Percentiles rank a stretch among this genome's conserved stretches.
phyloP scores from a whole-genome alignment of 441 rosid genomes.

The Populus trichocarpa region DNA sequence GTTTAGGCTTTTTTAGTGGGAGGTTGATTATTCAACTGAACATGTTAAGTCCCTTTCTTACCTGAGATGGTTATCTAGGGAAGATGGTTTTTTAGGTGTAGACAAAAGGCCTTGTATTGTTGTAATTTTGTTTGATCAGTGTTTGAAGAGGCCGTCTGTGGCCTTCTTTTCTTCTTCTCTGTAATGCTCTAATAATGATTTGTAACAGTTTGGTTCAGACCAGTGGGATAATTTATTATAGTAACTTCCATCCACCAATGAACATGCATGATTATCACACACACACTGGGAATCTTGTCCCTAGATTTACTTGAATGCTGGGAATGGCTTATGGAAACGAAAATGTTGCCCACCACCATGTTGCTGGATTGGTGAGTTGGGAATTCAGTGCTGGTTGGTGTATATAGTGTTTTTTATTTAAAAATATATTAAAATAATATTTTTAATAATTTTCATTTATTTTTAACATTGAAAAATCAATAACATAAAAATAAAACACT shows the following conservation, averaged over 20 bases:
- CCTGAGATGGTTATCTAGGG: constrained; percentile 16
- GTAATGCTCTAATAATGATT: constrained; percentile 10
- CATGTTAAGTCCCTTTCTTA: neutral
- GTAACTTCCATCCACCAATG: neutral
- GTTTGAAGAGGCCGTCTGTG: constrained; percentile 24
- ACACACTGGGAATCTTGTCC: too few species aligned
- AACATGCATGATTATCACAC: neutral
- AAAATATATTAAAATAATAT: too few species aligned
- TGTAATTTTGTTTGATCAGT: constrained; percentile 14
- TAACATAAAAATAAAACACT: too few species aligned
- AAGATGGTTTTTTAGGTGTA: constrained; percentile 17
- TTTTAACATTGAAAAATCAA: too few species aligned
- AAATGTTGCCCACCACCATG: neutral
- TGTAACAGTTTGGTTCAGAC: constrained; percentile 18
- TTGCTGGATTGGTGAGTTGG: neutral
- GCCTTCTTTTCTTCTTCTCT: constrained; percentile 20
- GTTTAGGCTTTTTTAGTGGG: constrained; percentile 16
- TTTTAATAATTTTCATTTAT: too few species aligned
- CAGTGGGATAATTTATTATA: constrained; percentile 4
- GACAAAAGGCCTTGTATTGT: constrained; percentile 24
- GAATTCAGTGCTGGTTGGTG: neutral
- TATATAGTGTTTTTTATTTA: too few species aligned
- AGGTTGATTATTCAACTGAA: constrained; percentile 25
- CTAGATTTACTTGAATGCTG: neutral
- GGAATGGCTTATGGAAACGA: neutral